phyloP scores from a whole-genome alignment of 257 asterid genomes.

The Scutellaria barbata region DNA sequence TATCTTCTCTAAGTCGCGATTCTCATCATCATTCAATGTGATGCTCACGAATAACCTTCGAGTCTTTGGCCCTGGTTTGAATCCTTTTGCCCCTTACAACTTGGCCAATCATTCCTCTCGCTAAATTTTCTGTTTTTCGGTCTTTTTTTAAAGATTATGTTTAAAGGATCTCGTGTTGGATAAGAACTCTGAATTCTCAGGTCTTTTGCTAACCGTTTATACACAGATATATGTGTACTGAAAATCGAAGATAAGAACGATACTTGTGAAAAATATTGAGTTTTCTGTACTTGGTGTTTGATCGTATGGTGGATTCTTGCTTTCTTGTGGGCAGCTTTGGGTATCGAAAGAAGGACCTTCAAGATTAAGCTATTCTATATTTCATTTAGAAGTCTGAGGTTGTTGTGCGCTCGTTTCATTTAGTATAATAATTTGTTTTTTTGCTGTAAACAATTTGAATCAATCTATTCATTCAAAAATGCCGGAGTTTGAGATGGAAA shows the following conservation, averaged over 20 bases:
- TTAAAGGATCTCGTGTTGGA: conserved; percentile 30
- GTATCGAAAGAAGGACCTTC: conserved; percentile 10
- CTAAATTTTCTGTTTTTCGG: conserved; percentile 44
- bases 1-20: conserved; percentile 43
- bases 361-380: conserved; percentile 25
- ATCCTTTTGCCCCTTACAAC: conserved; percentile 87
- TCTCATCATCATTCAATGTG: conserved; percentile 57
- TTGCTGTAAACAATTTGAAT: conserved; percentile 16
- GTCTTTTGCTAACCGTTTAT: conserved; percentile 24
- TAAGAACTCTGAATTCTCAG: conserved; percentile 35
- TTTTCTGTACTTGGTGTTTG: conserved; percentile 18
- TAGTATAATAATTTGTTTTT: conserved; percentile 22
- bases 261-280: not conserved
- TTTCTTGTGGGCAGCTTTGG: not conserved
- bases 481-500: conserved; percentile 59
- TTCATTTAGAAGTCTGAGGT: conserved; percentile 2
- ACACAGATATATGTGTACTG: conserved; percentile 34
- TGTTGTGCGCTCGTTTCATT: not conserved
- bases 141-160: conserved; percentile 36
- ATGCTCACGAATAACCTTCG: conserved; percentile 68
- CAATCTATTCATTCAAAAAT: conserved; percentile 31
- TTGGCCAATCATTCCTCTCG: conserved; percentile 90
- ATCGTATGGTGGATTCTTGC: conserved; percentile 23
- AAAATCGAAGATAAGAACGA: conserved; percentile 29
- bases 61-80: conserved; percentile 94